A percentile compares a stretch with the other conserved stretches of the same genome.
phyloP scores from a whole-genome alignment of 371 early-diverging fungal species.

The Chytridium lagenaria region DNA sequence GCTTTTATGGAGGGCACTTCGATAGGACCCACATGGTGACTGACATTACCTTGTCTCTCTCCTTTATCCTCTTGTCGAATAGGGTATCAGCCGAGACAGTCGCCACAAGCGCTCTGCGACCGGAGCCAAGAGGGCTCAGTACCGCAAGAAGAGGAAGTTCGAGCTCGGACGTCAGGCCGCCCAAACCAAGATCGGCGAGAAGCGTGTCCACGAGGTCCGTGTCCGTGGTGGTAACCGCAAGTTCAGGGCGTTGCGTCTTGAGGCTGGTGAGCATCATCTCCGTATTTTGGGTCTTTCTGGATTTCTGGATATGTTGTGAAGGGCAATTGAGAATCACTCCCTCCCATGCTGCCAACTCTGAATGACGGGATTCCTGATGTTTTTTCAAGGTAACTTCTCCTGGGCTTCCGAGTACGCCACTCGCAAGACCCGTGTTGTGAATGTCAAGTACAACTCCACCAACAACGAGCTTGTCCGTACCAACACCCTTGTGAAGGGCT shows the following conservation, averaged over 20 bases:
- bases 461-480: slow-evolving; percentile 99
- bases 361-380: too few species aligned
- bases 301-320: not conserved
- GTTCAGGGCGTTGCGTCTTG: slow-evolving; percentile 98
- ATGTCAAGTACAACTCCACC: slow-evolving; percentile 99
- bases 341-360: too few species aligned
- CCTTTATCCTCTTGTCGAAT: too few species aligned
- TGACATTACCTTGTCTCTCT: too few species aligned
- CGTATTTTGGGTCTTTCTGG: not conserved
- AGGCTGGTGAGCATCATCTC: slow-evolving; percentile 66
- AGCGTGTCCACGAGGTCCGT: slow-evolving; percentile 94
- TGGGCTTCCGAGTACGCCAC: slow-evolving; percentile 96
- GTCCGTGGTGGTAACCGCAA: slow-evolving; percentile 99
- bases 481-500: slow-evolving; percentile 99
- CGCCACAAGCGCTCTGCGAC: slow-evolving; percentile 98
- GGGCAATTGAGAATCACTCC: too few species aligned
- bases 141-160: slow-evolving; percentile 99
- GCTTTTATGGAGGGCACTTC: too few species aligned
- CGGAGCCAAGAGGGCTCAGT: slow-evolving; percentile 98
- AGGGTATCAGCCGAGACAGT: slow-evolving; percentile 95
- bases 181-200: slow-evolving; percentile 96
- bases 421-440: slow-evolving; percentile 95
- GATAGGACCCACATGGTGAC: too few species aligned
- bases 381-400: slow-evolving; percentile 86
- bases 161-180: slow-evolving; percentile 98